phyloP scores from a whole-genome alignment of 306 rosid genomes.

The Trifolium subterraneum region DNA sequence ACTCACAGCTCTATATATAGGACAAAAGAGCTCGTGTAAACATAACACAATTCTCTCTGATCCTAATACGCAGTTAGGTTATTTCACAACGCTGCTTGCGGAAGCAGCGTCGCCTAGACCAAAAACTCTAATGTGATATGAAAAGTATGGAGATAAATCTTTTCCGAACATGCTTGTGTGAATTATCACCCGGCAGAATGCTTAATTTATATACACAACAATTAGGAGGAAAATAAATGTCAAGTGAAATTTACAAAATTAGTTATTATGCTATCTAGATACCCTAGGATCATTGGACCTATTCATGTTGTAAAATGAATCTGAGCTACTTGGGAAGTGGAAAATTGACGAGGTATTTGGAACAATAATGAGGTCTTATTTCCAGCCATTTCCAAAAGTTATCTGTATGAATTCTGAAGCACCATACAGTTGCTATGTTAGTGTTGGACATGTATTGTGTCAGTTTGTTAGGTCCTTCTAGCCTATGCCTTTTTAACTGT shows the following conservation, averaged over 20 bases:
- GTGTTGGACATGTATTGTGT: background rate
- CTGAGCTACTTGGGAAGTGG: background rate
- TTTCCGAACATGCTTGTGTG: background rate
- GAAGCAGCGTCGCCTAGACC: background rate
- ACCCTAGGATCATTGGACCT: background rate
- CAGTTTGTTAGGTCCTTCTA: background rate
- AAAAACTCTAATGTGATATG: background rate
- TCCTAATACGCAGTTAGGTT: background rate
- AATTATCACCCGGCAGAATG: background rate
- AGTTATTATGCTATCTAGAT: background rate
- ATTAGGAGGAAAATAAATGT: background rate
- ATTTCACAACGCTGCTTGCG: background rate
- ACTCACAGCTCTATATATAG: too few relatives aligned
- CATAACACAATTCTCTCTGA: too few relatives aligned
- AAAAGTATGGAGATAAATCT: background rate
- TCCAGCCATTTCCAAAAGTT: background rate
- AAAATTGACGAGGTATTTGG: too few relatives aligned
- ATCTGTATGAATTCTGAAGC: background rate
- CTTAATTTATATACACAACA: background rate
- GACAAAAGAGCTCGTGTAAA: too few relatives aligned
- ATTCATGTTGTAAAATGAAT: background rate
- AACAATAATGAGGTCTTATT: background rate
- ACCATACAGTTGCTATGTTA: background rate
- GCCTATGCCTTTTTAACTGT: background rate
- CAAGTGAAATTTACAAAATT: background rate